Conservation (phyloP, 148 eudicot genomes). For the Nepenthes gracilis region DNA sequence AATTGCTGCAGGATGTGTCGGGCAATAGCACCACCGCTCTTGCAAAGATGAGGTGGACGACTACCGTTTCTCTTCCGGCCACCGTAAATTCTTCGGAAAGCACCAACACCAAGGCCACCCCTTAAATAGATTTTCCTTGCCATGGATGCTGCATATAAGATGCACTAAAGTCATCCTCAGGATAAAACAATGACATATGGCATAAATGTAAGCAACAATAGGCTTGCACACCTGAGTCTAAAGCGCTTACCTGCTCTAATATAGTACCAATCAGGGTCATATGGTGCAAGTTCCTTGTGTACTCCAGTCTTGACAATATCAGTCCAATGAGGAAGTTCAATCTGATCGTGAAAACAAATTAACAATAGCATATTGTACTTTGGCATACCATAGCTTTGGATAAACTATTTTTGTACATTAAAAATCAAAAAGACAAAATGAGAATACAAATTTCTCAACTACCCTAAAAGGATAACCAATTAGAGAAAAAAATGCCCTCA, state of each 20-base stretch:
- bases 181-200: background rate
- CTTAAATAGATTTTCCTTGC: conserved; percentile 81
- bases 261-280: conserved; percentile 55
- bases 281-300: conserved; percentile 54
- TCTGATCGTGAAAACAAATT: conserved; percentile 11
- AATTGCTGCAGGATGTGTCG: conserved; percentile 74
- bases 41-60: conserved; percentile 72
- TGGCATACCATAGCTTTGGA: too few relatives aligned
- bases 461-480: too few relatives aligned
- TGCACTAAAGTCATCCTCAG: background rate
- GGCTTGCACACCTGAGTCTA: background rate
- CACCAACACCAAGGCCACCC: conserved; percentile 87
- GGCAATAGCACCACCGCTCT: conserved; percentile 73
- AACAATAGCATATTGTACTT: too few relatives aligned
- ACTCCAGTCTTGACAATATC: conserved; percentile 51
- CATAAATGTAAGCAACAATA: background rate
- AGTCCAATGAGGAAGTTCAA: conserved; percentile 60
- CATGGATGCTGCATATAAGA: conserved; percentile 46
- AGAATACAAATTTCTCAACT: too few relatives aligned
- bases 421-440: too few relatives aligned
- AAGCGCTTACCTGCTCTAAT: conserved; percentile 42
- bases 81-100: conserved; percentile 67
- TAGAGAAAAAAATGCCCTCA: too few relatives aligned
- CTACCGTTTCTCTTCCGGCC: conserved; percentile 85
- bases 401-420: too few relatives aligned